Base-by-base conservation (phyloP, 192 early-diverging fungal genomes). In the Neocallimastix lanati region DNA sequence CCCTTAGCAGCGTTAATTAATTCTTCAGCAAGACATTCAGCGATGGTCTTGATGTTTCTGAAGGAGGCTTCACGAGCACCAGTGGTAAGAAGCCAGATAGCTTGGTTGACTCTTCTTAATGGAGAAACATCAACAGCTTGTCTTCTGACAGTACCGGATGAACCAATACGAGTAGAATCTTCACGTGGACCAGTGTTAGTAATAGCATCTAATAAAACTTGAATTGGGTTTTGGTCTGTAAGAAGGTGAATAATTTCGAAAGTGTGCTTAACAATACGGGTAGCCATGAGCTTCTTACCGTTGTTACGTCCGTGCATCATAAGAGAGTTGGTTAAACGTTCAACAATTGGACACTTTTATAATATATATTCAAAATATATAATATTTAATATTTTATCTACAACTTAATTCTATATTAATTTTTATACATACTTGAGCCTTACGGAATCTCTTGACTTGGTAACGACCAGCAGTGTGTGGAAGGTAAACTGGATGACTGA, bases 231-330 rank as follows among this genome's bases (percentile, higher is more conserved):
- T 87, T 90, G 89, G 87, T 98, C 97, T 83, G 96, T 96, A 86
- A 95, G 91, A 85, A 98, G 91, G 93, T 98, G 91, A 87, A 98
- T 93, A 87, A 98, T 98, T 89, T 98, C 97, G 86, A 98, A 97
- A 78, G 96, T 94, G 90, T 98, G 97, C 92, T 98, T 96, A 85
- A 98, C 94, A 84, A 98, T 98, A 81, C 97, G 95, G 85, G 91
- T 90, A 82, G 97, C 93, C 96, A 98, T 97, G 82, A 98, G 90
- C 93, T 98, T 98, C 93, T 98, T 98, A 84, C 96, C 97, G 91
- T 96, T 98, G 94, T 98, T 98, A 83, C 96, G 94, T 81, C 96
- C 97, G 89, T 97, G 94, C 95, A 97, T 97, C 97, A 98, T 98
- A 83, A 98, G 90, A 83, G 96, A 95, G 92, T 97, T 98, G 88